Base-by-base conservation (phyloP, 331 rosid genomes). In the Quercus lobata region DNA sequence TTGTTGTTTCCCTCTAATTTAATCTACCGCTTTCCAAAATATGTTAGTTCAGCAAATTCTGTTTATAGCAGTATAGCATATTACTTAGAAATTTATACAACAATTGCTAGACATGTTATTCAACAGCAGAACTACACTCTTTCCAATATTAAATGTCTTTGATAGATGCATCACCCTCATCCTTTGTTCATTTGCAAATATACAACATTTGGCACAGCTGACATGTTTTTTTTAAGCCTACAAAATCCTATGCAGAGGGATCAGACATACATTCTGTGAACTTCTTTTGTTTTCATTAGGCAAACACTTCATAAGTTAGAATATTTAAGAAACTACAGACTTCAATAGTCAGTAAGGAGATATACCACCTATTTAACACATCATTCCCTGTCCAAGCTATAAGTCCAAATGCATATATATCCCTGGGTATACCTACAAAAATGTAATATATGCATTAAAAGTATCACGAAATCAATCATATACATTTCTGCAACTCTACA, bases 381-480 rank as follows among this genome's bases (percentile, higher is more conserved):
- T 95, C 99, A 76, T 95, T 93, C 83, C 98, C 98, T 0, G 99
- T 95, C 97, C 98, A 95, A 54, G 96, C 90, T 70, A 93, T 49
- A 37, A 95, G 88, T 62, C 94, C 98, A 75, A 90, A 95, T 46
- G 97, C 99, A 87, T 90, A 88, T 75, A 93, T 93, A 49, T 93
- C 94, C 71, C 89, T 2, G 99, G 98, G 82, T 84, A 95, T 5
- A 90, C 99, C 99, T 95, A 79, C 62, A 78, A 77, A 76, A 80
- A 76, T 57, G 76, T 32, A 46, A 55, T 5, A 60, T 16, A 75
- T 4, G 16, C 34, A 32, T 32, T 14, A 1, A 11, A 49, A 32
- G 52, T 57, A 35, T 22, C 71, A 57, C 27, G 4, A 32, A 34
- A 75, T 68, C 49, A 74, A 71, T 66, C 62, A 53, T 56, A 37